Evolutionary conservation across 257 asterid species (phyloP), one percentile per base, ranked within the genome.

Genomic region (Schizonepeta tenuifolia): DNA sequence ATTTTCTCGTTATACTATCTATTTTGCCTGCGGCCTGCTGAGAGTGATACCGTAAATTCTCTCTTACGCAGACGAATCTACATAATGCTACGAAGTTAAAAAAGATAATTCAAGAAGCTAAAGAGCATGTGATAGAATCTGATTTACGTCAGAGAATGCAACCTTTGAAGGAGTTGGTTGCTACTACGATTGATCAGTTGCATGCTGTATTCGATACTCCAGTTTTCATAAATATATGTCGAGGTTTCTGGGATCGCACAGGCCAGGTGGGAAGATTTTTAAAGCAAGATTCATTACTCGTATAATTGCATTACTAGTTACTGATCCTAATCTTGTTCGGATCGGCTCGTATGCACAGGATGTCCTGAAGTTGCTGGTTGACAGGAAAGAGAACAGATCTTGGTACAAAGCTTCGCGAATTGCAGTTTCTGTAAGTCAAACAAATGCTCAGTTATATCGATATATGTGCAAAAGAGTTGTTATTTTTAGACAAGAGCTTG

Each of bases 201-300:
- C 93, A 91, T 38, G 28, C 65, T 6, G 82, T 85, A 18, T 84
- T 94, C 24, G 96, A 94, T 51, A 85, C 87, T 9, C 97, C 85
- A 61, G 95, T 94, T 21, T 91, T 94, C 74, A 81, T 94, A 21
- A 83, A 84, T 40, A 75, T 94, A 43, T 85, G 93, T 59, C 85
- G 97, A 71, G 91, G 93, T 49, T 86, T 86, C 78, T 94, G 99
- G 99, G 99, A 89, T 82, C 87, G 97, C 12, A 89, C 90, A 90
- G 97, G 97, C 64, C 99, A 94, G 97, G 97, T 94, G 33, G 3
- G 41, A 46, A 24, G 10, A 31, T 9, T 15, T 49, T 1, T 4
- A 18, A 66, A 67, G 24, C 26, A 35, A 35, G 24, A 26, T 75
- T 71, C 4, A 0, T 53, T 22, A 21, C 73, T 56, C 1, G 0